Conservation (phyloP, 495 filamentous ascomycete species). For the Tuber umbilicatum region DNA sequence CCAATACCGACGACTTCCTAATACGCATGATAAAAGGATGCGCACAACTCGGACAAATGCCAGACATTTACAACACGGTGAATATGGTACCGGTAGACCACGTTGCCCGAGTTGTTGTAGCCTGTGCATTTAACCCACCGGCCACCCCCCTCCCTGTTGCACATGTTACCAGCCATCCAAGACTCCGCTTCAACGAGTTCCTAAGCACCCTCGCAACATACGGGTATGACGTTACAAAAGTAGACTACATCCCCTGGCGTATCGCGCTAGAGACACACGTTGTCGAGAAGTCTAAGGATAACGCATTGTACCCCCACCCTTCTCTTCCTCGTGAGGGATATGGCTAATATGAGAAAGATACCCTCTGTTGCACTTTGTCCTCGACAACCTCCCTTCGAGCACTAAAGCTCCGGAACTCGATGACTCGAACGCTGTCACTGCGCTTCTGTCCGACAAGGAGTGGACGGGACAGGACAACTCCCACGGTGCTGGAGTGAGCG, state of each 20-base stretch:
- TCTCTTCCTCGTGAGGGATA: neutral
- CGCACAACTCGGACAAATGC: slow-evolving; percentile 65
- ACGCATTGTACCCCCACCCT: slow-evolving; percentile 27
- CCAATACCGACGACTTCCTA: slow-evolving; percentile 87
- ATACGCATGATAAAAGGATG: slow-evolving; percentile 85
- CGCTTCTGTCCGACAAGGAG: slow-evolving; percentile 56
- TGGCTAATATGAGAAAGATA: slow-evolving; percentile 45
- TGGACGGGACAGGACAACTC: slow-evolving; percentile 61
- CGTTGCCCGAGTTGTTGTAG: slow-evolving; percentile 71
- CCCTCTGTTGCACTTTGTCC: slow-evolving; percentile 81
- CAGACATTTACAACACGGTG: slow-evolving; percentile 76
- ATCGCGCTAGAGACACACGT: slow-evolving; percentile 47
- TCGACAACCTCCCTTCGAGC: slow-evolving; percentile 66
- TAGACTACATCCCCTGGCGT: slow-evolving; percentile 52
- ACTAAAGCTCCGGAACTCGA: slow-evolving; percentile 77
- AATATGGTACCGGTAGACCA: slow-evolving; percentile 87
- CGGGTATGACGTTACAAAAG: slow-evolving; percentile 67
- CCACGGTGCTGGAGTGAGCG: slow-evolving; percentile 57
- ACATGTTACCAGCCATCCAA: slow-evolving; percentile 77
- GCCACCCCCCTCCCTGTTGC: slow-evolving; percentile 52
- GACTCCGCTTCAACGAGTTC: slow-evolving; percentile 72
- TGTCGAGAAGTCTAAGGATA: slow-evolving; percentile 34
- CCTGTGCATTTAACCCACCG: slow-evolving; percentile 59
- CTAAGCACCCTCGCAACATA: slow-evolving; percentile 63
- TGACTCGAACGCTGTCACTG: slow-evolving; percentile 61